These are phyloP conservation scores for Flaveria bidentis DNA, from an alignment of 129 eudicot genomes.

Conservation along the genomic window DNA sequence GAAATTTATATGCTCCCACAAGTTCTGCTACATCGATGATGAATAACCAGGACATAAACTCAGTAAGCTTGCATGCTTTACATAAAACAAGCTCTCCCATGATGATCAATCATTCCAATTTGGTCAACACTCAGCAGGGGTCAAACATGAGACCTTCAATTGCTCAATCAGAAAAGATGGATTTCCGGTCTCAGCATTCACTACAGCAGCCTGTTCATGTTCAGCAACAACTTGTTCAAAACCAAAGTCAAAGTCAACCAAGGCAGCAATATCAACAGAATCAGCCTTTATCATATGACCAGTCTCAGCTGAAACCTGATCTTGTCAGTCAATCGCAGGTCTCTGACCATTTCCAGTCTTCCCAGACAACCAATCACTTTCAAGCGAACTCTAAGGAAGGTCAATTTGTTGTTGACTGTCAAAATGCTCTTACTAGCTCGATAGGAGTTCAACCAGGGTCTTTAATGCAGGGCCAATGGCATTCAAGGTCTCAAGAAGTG, in stretches of 20 bases:
- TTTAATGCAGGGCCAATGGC: constrained; percentile 56
- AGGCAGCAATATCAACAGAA: constrained; percentile 42
- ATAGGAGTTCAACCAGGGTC: constrained; percentile 46
- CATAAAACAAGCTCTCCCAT: constrained; percentile 46
- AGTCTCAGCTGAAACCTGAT: constrained; percentile 51
- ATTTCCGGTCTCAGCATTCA: constrained; percentile 41
- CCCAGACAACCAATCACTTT: constrained; percentile 48
- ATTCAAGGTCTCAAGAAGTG: constrained; percentile 51
- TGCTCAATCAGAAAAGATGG: constrained; percentile 49
- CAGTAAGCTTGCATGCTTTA: constrained; percentile 52
- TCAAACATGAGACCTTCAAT: constrained; percentile 35
- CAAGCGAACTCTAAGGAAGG: constrained; percentile 42
- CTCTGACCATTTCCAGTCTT: constrained; percentile 54
- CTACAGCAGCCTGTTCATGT: constrained; percentile 36
- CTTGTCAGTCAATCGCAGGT: constrained; percentile 39
- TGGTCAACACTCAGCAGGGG: constrained; percentile 33
- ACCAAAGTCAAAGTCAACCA: constrained; percentile 44
- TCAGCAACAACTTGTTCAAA: constrained; percentile 62
- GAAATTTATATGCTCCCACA: constrained; percentile 50
- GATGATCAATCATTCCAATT: constrained; percentile 49
- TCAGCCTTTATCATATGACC: constrained; percentile 38
- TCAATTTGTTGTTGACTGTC: constrained; percentile 48
- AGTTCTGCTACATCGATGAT: constrained; percentile 45
- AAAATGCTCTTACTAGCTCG: constrained; percentile 41
- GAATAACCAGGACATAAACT: constrained; percentile 59